Conservation (phyloP, 2,329 filamentous ascomycete genomes). For the Ophiognomonia clavigignenti-juglandacearum region DNA sequence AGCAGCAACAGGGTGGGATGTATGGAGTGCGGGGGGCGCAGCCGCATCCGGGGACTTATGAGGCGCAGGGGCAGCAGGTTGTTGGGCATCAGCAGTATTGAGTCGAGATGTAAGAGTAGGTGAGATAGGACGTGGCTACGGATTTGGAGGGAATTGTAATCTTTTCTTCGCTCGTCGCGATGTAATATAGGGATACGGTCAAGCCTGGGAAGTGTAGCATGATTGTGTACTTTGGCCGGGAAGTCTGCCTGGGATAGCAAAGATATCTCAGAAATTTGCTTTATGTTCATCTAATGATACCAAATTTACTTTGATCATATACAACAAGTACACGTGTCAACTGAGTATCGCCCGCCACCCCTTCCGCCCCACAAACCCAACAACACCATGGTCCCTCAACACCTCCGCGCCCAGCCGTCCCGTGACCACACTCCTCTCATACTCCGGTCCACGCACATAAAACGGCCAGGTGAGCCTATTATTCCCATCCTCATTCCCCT, state of each 20-base stretch:
- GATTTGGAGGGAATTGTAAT: too few relatives aligned
- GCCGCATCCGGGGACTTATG: conserved; percentile 8
- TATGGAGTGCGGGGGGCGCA: neutral
- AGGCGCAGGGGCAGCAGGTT: too few relatives aligned
- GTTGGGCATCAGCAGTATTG: too few relatives aligned
- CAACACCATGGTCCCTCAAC: conserved; percentile 55
- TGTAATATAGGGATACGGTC: too few relatives aligned
- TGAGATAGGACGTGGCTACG: too few relatives aligned
- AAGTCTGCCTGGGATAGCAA: too few relatives aligned
- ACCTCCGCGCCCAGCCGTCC: conserved; percentile 55
- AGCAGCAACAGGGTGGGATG: conserved; percentile 7
- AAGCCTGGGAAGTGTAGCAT: too few relatives aligned
- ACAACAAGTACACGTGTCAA: conserved; percentile 15
- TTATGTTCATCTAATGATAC: neutral
- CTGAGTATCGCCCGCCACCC: conserved; percentile 51
- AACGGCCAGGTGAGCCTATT: conserved; percentile 52
- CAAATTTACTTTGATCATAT: neutral
- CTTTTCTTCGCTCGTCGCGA: too few relatives aligned
- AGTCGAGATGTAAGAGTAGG: too few relatives aligned
- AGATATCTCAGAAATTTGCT: too few relatives aligned
- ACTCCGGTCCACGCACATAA: conserved; percentile 53
- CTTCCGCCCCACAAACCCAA: conserved; percentile 50
- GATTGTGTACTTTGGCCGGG: too few relatives aligned
- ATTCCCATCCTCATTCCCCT: neutral
- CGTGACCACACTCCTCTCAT: conserved; percentile 64